Percentiles rank a stretch among this genome's conserved stretches.
phyloP scores from a whole-genome alignment of 2,329 filamentous ascomycete genomes.

The Fusarium coicis region DNA sequence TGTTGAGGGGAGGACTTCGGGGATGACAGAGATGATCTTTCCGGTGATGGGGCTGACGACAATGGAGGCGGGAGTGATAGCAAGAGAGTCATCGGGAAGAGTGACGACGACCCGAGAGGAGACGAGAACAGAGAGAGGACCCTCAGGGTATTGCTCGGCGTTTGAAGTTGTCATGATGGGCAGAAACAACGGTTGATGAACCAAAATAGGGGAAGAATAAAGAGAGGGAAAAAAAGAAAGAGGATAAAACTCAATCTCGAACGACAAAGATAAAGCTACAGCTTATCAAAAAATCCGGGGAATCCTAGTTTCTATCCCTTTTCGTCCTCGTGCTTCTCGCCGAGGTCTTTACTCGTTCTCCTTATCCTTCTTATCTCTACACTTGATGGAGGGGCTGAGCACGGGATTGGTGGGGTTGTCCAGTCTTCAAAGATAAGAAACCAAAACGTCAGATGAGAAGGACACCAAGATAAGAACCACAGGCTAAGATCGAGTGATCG shows the following conservation, averaged over 20 bases:
- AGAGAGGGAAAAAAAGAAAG: slow-evolving; percentile 8
- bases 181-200: neutral
- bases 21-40: slow-evolving; percentile 82
- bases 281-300: slow-evolving; percentile 21
- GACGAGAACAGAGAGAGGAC: slow-evolving; percentile 76
- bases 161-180: slow-evolving; percentile 48
- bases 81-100: slow-evolving; percentile 68
- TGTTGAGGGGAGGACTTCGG: slow-evolving; percentile 77
- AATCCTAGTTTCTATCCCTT: slow-evolving; percentile 16
- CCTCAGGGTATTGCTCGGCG: slow-evolving; percentile 38
- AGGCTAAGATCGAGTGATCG: slow-evolving; percentile 4
- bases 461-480: slow-evolving; percentile 20
- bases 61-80: slow-evolving; percentile 84
- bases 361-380: slow-evolving; percentile 40
- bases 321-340: neutral
- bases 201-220: slow-evolving; percentile 2
- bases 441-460: neutral
- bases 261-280: slow-evolving; percentile 15
- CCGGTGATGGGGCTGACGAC: slow-evolving; percentile 81
- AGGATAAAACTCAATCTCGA: slow-evolving; percentile 5
- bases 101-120: slow-evolving; percentile 87
- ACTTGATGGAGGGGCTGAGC: slow-evolving; percentile 10
- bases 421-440: slow-evolving; percentile 39
- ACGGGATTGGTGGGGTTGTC: slow-evolving; percentile 40
- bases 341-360: slow-evolving; percentile 4